Percentiles rank a stretch among this genome's conserved stretches.
These are phyloP conservation scores for Hygrophorus pudorinus DNA, from an alignment of 768 basidiomycete genomes.

Conservation along the genomic window DNA sequence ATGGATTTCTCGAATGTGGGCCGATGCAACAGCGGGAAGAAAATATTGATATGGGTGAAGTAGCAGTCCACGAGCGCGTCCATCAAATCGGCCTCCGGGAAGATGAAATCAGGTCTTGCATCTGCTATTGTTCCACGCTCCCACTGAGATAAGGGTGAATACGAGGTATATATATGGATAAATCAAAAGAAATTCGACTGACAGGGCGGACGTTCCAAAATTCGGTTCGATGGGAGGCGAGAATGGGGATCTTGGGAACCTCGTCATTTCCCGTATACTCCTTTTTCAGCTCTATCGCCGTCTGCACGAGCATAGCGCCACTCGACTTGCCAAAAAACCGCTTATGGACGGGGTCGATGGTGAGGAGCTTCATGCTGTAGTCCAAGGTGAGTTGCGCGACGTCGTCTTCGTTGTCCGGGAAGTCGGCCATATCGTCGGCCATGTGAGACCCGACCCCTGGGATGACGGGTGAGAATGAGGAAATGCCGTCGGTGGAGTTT, in stretches of 20 bases:
- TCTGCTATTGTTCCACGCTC: constrained; percentile 15
- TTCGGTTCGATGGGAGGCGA: constrained; percentile 28
- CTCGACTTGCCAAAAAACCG: constrained; percentile 46
- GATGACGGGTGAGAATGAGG: background rate
- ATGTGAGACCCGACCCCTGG: background rate
- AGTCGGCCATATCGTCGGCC: background rate
- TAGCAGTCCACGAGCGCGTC: constrained; percentile 50
- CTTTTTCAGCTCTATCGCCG: constrained; percentile 47
- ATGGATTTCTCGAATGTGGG: constrained; percentile 53
- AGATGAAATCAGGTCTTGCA: constrained; percentile 24
- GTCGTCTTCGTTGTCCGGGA: constrained; percentile 20
- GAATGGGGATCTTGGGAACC: constrained; percentile 12
- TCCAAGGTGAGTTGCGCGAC: constrained; percentile 18
- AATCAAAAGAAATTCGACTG: constrained; percentile 10
- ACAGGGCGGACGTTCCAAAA: constrained; percentile 43
- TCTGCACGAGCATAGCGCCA: constrained; percentile 40
- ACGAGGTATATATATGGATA: background rate
- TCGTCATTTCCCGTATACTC: constrained; percentile 33
- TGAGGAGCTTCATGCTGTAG: constrained; percentile 25
- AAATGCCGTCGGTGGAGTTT: too few relatives aligned
- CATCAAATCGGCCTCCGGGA: constrained; percentile 47
- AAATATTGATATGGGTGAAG: constrained; percentile 45
- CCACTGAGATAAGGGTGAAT: constrained; percentile 20
- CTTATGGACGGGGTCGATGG: constrained; percentile 26
- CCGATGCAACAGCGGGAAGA: constrained; percentile 62